Evolutionary conservation across 139 green algal genomes (phyloP).

Genomic region (Closterium sp.): DNA sequence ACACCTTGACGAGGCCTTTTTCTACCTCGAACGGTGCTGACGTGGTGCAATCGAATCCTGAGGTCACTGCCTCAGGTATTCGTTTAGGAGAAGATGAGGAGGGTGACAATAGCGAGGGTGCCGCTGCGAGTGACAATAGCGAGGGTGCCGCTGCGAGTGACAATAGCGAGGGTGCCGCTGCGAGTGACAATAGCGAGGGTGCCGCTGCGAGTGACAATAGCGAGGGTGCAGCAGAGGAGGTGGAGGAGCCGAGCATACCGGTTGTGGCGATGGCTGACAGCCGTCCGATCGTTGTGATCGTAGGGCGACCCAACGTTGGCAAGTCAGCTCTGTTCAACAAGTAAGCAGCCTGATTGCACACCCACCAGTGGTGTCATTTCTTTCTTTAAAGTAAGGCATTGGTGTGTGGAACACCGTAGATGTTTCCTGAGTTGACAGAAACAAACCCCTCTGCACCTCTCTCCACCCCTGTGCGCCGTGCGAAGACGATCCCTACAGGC

Average conservation of each 20-base stretch:
- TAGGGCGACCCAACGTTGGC: constrained; percentile 94
- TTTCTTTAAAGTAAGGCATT: too few relatives aligned
- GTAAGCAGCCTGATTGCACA: constrained; percentile 4
- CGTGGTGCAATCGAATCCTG: background rate
- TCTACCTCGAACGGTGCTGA: background rate
- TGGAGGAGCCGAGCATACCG: background rate
- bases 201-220: background rate
- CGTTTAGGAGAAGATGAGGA: background rate
- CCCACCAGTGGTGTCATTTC: too few relatives aligned
- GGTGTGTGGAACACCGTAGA: too few relatives aligned
- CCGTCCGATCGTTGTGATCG: constrained; percentile 56
- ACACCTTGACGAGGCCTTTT: background rate
- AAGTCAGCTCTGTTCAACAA: constrained; percentile 97
- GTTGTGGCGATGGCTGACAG: background rate
- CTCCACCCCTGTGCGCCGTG: too few relatives aligned
- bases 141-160: too few relatives aligned
- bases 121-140: too few relatives aligned
- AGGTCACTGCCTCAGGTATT: background rate
- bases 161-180: too few relatives aligned
- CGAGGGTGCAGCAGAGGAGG: background rate
- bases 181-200: too few relatives aligned
- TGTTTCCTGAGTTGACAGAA: too few relatives aligned
- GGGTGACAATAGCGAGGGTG: too few relatives aligned
- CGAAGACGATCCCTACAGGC: too few relatives aligned
- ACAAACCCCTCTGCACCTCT: too few relatives aligned